These are phyloP conservation scores for Neofusicoccum parvum DNA, from an alignment of 2,329 filamentous ascomycete genomes.

Conservation along the genomic window DNA sequence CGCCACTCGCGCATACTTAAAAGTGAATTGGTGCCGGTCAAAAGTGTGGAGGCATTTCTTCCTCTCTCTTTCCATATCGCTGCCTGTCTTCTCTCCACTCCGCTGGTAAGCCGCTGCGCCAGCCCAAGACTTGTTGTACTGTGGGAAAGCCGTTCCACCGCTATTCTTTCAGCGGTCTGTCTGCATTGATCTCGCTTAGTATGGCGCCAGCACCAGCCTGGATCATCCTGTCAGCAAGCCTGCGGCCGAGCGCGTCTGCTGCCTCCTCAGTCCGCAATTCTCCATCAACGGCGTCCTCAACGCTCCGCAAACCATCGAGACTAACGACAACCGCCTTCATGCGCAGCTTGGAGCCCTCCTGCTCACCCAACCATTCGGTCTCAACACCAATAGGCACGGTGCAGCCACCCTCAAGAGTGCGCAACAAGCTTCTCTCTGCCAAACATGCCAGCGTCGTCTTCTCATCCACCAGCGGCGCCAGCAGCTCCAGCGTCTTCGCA, in stretches of 20 bases:
- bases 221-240: neutral
- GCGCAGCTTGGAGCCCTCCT: slow-evolving; percentile 57
- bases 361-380: slow-evolving; percentile 65
- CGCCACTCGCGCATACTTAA: too few relatives aligned
- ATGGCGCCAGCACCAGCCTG: neutral
- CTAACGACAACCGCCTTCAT: slow-evolving; percentile 82
- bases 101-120: too few relatives aligned
- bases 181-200: neutral
- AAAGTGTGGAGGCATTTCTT: too few relatives aligned
- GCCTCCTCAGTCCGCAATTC: neutral
- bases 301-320: slow-evolving; percentile 62
- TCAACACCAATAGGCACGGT: slow-evolving; percentile 94
- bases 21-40: too few relatives aligned
- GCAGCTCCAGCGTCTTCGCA: neutral
- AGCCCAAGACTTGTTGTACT: too few relatives aligned
- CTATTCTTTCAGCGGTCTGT: neutral
- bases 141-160: too few relatives aligned
- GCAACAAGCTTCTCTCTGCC: slow-evolving; percentile 82
- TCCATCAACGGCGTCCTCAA: slow-evolving; percentile 42
- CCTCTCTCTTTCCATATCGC: too few relatives aligned
- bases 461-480: neutral
- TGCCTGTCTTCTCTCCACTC: too few relatives aligned
- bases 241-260: neutral
- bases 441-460: slow-evolving; percentile 34
- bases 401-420: slow-evolving; percentile 89